These are phyloP conservation scores for Warburgia ugandensis DNA, from an alignment of 164 flowering plant species.

Conservation along the genomic window DNA sequence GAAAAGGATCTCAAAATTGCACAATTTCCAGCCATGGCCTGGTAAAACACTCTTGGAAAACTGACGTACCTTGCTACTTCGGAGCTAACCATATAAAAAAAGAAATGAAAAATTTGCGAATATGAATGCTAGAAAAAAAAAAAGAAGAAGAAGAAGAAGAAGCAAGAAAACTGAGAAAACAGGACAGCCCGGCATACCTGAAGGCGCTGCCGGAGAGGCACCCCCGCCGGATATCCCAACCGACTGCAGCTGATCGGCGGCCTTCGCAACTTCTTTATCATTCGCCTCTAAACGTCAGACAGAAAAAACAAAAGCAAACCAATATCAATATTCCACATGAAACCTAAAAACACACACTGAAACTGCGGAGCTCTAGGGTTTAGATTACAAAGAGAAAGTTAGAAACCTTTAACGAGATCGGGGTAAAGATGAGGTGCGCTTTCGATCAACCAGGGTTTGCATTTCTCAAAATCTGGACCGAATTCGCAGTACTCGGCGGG, in stretches of 20 bases:
- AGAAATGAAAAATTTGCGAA: no score
- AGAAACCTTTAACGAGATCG: slow-evolving; percentile 70
- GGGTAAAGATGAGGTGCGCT: slow-evolving; percentile 82
- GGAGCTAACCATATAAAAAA: no score
- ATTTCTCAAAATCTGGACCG: slow-evolving; percentile 88
- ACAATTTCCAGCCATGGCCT: no score
- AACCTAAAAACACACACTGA: no score
- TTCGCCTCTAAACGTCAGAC: slow-evolving; percentile 34
- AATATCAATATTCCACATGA: not conserved
- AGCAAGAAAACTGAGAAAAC: not conserved
- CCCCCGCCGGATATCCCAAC: slow-evolving; percentile 34
- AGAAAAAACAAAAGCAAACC: not conserved
- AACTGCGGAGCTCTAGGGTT: no score
- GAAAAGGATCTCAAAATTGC: no score
- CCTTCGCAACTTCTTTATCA: slow-evolving; percentile 53
- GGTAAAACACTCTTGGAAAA: no score
- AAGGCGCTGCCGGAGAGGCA: slow-evolving; percentile 14
- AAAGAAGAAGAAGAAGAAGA: not conserved
- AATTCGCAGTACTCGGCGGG: slow-evolving; percentile 96
- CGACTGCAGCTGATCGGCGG: slow-evolving; percentile 54
- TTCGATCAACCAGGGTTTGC: slow-evolving; percentile 93
- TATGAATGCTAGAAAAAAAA: no score
- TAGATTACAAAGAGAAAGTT: not conserved
- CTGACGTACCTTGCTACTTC: no score
- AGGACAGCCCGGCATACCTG: slow-evolving; percentile 16